Evolutionary conservation across 352 stramenopile species (phyloP).

Genomic region (Aphanomyces euteiches): DNA sequence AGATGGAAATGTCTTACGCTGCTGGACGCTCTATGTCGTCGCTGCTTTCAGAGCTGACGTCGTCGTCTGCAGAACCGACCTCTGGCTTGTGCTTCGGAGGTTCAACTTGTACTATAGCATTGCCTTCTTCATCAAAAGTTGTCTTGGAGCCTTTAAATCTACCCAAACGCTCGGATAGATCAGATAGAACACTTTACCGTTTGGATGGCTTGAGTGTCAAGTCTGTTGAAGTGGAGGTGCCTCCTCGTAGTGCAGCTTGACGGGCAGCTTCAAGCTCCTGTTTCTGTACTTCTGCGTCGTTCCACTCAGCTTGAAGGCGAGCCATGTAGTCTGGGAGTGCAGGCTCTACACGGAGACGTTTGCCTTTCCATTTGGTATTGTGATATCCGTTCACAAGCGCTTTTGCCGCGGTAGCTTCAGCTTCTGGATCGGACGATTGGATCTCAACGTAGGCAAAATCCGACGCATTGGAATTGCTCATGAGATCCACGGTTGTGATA

Average conservation of each 20-base stretch:
- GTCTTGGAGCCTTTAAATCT: constrained; percentile 33
- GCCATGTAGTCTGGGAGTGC: constrained; percentile 50
- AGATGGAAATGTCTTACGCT: neutral
- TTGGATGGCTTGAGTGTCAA: constrained; percentile 34
- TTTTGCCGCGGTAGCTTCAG: constrained; percentile 34
- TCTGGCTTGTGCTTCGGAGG: too few relatives aligned
- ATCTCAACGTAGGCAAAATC: constrained; percentile 68
- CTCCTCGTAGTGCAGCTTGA: neutral
- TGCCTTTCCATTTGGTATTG: constrained; percentile 68
- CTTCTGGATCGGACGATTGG: constrained; percentile 21
- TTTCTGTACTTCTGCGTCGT: constrained; percentile 22
- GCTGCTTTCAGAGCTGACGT: constrained; percentile 14
- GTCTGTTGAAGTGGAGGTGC: neutral
- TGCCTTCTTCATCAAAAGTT: constrained; percentile 10
- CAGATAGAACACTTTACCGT: neutral
- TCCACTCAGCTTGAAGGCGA: constrained; percentile 46
- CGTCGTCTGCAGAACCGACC: neutral
- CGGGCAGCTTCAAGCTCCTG: neutral
- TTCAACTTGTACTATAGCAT: neutral
- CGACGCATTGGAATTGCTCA: constrained; percentile 33
- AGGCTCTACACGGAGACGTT: constrained; percentile 53
- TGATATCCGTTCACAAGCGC: constrained; percentile 52
- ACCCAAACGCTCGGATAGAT: too few relatives aligned
- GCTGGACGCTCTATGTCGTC: constrained; percentile 12
- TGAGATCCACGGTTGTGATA: constrained; percentile 48